Conservation (phyloP, 2,329 filamentous ascomycete genomes). For the Lachnellula hyalina region DNA sequence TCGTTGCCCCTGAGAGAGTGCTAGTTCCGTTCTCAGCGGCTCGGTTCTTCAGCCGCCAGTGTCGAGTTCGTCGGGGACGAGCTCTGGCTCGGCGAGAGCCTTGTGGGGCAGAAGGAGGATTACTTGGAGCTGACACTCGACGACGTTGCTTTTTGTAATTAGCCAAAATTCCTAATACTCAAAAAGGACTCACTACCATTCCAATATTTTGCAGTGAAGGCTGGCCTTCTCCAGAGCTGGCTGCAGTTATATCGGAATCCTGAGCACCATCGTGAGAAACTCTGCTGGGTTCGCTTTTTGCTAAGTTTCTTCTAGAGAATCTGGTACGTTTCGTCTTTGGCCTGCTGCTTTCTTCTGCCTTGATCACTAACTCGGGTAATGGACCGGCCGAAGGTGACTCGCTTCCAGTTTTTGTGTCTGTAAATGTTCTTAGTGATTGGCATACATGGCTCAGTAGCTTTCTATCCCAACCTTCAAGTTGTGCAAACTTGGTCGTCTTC, state of each 20-base stretch:
- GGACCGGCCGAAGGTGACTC: slow-evolving; percentile 1
- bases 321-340: slow-evolving; percentile 16
- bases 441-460: not conserved
- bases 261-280: slow-evolving; percentile 21
- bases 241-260: slow-evolving; percentile 18
- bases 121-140: slow-evolving; percentile 28
- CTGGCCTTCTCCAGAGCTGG: slow-evolving; percentile 21
- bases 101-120: slow-evolving; percentile 18
- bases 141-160: slow-evolving; percentile 18
- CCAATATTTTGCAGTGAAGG: slow-evolving; percentile 10
- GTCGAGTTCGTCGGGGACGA: slow-evolving; percentile 21
- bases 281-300: slow-evolving; percentile 25
- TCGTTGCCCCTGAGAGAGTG: not conserved
- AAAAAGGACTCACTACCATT: slow-evolving; percentile 8
- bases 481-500: slow-evolving; percentile 5
- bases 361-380: not conserved
- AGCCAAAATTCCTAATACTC: slow-evolving; percentile 3
- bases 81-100: slow-evolving; percentile 12
- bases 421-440: not conserved
- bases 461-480: not conserved
- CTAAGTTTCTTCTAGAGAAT: slow-evolving; percentile 17
- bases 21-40: slow-evolving; percentile 10
- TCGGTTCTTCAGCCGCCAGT: slow-evolving; percentile 28
- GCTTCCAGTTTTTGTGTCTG: slow-evolving; percentile 8
- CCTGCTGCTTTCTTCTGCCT: slow-evolving; percentile 10